Conservation (phyloP, 345 rosid genomes). For the Turritis glabra region DNA sequence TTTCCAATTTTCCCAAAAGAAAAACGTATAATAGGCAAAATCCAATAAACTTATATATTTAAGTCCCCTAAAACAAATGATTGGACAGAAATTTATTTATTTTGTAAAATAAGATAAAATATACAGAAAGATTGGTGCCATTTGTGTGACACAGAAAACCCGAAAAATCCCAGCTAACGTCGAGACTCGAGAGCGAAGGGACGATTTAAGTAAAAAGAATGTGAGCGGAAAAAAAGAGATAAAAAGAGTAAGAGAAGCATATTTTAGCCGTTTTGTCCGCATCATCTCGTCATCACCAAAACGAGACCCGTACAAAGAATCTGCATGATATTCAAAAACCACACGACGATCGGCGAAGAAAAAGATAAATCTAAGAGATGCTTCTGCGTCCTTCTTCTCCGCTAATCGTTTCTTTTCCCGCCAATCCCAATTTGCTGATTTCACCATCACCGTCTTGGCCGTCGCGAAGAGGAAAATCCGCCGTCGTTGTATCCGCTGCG, state of each 20-base stretch:
- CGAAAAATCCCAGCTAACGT: background rate
- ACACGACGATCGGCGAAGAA: background rate
- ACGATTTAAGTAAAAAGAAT: constrained; percentile 30
- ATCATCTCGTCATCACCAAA: too few relatives aligned
- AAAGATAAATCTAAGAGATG: constrained; percentile 1
- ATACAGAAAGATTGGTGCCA: constrained; percentile 1
- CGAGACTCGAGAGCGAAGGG: background rate
- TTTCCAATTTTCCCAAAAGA: too few relatives aligned
- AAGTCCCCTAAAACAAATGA: background rate
- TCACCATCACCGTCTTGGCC: constrained; percentile 19
- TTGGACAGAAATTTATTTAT: background rate
- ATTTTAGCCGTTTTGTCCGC: too few relatives aligned
- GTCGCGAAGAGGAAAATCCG: constrained; percentile 27
- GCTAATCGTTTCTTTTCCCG: constrained; percentile 45
- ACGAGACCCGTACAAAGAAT: too few relatives aligned
- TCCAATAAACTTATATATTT: too few relatives aligned
- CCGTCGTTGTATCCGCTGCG: constrained; percentile 30
- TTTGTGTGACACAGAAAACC: constrained; percentile 37
- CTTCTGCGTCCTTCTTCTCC: constrained; percentile 38
- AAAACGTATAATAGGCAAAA: too few relatives aligned
- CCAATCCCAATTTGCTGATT: constrained; percentile 31
- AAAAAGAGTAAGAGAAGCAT: too few relatives aligned
- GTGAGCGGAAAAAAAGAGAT: constrained; percentile 13
- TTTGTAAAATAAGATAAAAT: background rate
- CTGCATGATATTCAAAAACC: too few relatives aligned